Base-by-base conservation (phyloP, 1,139 yeast species). In the Geotrichum phurueaensis region DNA sequence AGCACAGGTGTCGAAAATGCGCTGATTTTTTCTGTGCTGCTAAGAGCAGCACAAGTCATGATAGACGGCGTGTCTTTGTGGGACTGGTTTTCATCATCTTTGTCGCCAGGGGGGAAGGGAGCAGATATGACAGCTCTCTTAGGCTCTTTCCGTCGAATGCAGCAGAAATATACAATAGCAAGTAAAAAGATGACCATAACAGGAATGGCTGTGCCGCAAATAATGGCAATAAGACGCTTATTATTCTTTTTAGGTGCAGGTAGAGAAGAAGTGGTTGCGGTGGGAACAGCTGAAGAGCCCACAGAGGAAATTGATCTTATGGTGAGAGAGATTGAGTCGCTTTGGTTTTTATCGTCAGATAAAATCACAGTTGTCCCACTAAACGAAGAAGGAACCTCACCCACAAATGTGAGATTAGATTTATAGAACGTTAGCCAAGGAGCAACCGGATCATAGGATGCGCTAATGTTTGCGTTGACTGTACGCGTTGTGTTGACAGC, bases 181-280 rank as follows among this genome's bases (percentile, higher is more conserved):
- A 82, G 70, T 7, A 89, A 67, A 0, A 82, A 76, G 15, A 58
- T 23, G 4, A 20, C 20, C 33, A 78, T 79, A 0, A 82, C 73
- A 1, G 96, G 96, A 57, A 92, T 80, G 4, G 87, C 89, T n/a
- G 88, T 92, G 58, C 97, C 97, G 64, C 92, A 81, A 0, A 91
- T 96, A 70, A 92, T 88, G n/a, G 60, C 60, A 6, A 39, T n/a
- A 22, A 57, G 45, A 2, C 43, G 56, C 18, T 53, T 60, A 5
- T 39, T 53, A 6, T 29, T 23, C 6, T 54, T 48, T 27, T 22
- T 53, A 22, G 48, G 31, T 31, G 59, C 25, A 15, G 50, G 23
- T 9, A 2, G 2, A 39, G 55, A 1, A 27, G 51, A 31, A 1
- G 53, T 4, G 13, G 50, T n/a, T 6, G 60, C 15, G 18, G 27